Percentiles rank a stretch among this genome's conserved stretches.
Evolutionary conservation across 768 basidiomycete genomes (phyloP).

Genomic region (Leucogyrophana mollusca): DNA sequence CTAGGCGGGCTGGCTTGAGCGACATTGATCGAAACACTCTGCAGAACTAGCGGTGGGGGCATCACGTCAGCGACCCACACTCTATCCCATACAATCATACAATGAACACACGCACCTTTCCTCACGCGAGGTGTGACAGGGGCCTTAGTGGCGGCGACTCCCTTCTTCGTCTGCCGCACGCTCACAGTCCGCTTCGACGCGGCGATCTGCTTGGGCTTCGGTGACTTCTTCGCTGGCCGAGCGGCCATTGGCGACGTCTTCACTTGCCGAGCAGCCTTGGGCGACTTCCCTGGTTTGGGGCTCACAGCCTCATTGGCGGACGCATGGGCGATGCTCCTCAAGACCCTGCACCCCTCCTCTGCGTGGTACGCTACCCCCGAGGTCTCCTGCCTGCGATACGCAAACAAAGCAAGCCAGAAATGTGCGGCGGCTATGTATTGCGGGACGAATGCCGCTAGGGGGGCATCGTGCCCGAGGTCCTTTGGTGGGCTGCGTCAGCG

Average conservation of each 20-base stretch:
- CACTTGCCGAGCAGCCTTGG: constrained; percentile 10
- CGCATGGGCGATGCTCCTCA: constrained; percentile 37
- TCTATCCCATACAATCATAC: no score
- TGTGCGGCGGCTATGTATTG: constrained; percentile 58
- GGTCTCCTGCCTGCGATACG: constrained; percentile 56
- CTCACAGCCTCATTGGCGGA: constrained; percentile 17
- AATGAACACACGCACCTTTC: no score
- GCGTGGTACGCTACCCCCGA: constrained; percentile 48
- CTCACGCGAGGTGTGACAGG: constrained; percentile 47
- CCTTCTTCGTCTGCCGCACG: constrained; percentile 17
- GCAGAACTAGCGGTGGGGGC: no score
- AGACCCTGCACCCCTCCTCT: constrained; percentile 49
- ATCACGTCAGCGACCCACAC: no score
- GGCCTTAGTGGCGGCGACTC: constrained; percentile 9
- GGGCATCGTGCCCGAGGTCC: constrained; percentile 27
- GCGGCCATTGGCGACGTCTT: constrained; percentile 38
- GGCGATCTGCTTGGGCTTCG: background rate
- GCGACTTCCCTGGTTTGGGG: constrained; percentile 14
- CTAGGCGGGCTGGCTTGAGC: constrained; percentile 4
- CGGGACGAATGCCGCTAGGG: constrained; percentile 24
- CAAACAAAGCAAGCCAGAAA: constrained; percentile 70
- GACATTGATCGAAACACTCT: constrained; percentile 20
- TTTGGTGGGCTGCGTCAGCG: constrained; percentile 9
- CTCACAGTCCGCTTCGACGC: constrained; percentile 4
- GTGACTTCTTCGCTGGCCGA: constrained; percentile 5